phyloP scores from a whole-genome alignment of 306 rosid genomes.

The Cicer judaicum region DNA sequence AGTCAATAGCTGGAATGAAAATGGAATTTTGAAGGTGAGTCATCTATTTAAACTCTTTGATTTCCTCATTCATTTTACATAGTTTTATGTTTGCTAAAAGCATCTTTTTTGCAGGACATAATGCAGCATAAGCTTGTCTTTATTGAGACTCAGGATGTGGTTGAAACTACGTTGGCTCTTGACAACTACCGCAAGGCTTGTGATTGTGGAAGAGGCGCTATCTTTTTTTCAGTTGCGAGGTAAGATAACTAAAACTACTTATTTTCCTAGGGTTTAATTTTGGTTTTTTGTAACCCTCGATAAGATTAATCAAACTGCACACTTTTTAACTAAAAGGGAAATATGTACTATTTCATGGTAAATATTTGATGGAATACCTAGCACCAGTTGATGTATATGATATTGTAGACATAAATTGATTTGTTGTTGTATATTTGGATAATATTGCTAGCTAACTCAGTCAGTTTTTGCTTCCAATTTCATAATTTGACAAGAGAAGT shows the following conservation, averaged over 20 bases:
- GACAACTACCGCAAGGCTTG: constrained; percentile 96
- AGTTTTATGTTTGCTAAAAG: constrained; percentile 41
- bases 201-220: constrained; percentile 99
- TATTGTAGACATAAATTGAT: not conserved
- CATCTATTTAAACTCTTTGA: constrained; percentile 27
- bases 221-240: constrained; percentile 97
- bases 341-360: constrained; percentile 1
- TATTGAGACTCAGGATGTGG: constrained; percentile 95
- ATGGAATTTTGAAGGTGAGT: constrained; percentile 82
- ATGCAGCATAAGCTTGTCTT: constrained; percentile 97
- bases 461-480: not conserved
- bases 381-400: not conserved
- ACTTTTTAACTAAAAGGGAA: not conserved
- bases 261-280: constrained; percentile 28
- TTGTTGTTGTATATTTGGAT: not conserved
- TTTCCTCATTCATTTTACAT: constrained; percentile 25
- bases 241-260: constrained; percentile 42
- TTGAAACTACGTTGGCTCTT: constrained; percentile 95
- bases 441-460: not conserved
- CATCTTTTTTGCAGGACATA: constrained; percentile 69
- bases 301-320: constrained; percentile 5
- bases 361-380: not conserved
- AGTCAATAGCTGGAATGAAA: constrained; percentile 94
- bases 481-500: not conserved
- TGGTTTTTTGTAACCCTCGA: constrained; percentile 12